Percentiles rank a stretch among this genome's conserved stretches.
Conservation (phyloP, 805 yeast species). For the Ogataea minuta region DNA sequence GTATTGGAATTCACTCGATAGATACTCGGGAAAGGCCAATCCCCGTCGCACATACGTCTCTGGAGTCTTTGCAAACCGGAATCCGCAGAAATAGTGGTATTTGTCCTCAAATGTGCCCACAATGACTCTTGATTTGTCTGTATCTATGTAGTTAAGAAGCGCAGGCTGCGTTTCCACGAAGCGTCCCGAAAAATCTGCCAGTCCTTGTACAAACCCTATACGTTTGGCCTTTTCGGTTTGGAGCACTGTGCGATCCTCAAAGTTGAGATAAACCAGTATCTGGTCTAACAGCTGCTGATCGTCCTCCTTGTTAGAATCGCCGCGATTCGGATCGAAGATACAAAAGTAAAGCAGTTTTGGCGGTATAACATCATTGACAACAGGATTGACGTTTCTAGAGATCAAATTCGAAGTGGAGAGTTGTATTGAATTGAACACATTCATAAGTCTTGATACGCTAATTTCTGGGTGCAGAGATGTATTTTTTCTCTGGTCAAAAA, state of each 20-base stretch:
- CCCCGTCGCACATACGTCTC: constrained; percentile 25
- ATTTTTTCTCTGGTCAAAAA: neutral
- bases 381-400: neutral
- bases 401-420: constrained; percentile 20
- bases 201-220: constrained; percentile 30
- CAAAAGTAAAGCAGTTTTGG: constrained; percentile 24
- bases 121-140: constrained; percentile 34
- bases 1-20: constrained; percentile 27
- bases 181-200: constrained; percentile 26
- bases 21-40: constrained; percentile 34
- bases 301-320: constrained; percentile 19
- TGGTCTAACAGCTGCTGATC: constrained; percentile 23
- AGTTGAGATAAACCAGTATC: constrained; percentile 25
- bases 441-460: constrained; percentile 12
- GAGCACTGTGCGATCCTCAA: constrained; percentile 19
- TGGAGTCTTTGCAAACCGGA: constrained; percentile 19
- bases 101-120: constrained; percentile 30
- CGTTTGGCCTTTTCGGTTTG: constrained; percentile 24
- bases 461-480: constrained; percentile 8
- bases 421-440: constrained; percentile 23
- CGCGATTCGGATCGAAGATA: constrained; percentile 23
- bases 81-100: constrained; percentile 35
- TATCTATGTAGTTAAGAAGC: constrained; percentile 28
- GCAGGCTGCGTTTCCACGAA: constrained; percentile 13
- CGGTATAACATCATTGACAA: neutral